phyloP scores from a whole-genome alignment of 345 rosid genomes.

The Jatropha curcas region DNA sequence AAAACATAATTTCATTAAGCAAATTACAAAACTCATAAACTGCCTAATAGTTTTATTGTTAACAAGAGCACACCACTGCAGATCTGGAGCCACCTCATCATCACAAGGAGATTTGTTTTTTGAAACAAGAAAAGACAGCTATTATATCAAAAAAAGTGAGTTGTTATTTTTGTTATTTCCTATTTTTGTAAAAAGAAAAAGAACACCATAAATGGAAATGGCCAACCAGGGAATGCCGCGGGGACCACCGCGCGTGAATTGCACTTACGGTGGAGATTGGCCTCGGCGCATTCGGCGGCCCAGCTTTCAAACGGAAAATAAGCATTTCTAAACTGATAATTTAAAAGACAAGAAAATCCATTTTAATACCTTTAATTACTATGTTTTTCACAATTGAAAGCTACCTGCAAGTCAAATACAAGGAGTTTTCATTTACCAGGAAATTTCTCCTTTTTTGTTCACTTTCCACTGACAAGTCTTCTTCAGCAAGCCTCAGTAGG shows the following conservation, averaged over 20 bases:
- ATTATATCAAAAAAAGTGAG: constrained; percentile 34
- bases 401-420: background rate
- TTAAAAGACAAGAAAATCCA: background rate
- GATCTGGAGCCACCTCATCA: constrained; percentile 54
- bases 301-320: background rate
- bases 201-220: background rate
- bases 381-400: background rate
- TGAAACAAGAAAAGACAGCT: constrained; percentile 41
- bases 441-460: constrained; percentile 21
- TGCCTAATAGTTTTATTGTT: background rate
- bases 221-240: background rate
- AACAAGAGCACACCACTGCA: background rate
- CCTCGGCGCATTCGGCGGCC: background rate
- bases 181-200: constrained; percentile 15
- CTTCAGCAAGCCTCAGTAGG: constrained; percentile 22
- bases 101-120: constrained; percentile 15
- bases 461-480: constrained; percentile 16
- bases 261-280: constrained; percentile 14
- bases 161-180: constrained; percentile 44
- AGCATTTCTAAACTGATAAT: background rate
- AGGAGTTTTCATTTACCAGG: constrained; percentile 19
- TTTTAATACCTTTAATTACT: background rate
- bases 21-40: background rate
- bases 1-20: background rate
- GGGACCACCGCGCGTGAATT: constrained; percentile 16